These are phyloP conservation scores for Lyophyllum atratum DNA, from an alignment of 768 basidiomycete genomes.

Conservation along the genomic window DNA sequence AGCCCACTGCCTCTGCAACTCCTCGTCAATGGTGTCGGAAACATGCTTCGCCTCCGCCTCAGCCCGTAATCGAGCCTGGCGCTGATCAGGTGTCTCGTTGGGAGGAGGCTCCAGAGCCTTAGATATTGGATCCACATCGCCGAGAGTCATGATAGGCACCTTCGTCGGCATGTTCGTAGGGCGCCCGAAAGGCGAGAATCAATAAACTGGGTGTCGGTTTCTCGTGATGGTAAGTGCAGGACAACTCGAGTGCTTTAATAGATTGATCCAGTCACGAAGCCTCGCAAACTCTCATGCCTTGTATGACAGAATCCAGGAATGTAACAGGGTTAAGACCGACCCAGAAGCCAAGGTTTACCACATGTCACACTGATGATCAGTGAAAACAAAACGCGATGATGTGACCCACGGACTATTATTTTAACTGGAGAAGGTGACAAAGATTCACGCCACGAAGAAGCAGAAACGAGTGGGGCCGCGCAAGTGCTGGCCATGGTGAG, in stretches of 20 bases:
- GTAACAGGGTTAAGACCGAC: background rate
- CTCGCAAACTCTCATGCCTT: background rate
- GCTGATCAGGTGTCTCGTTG: conserved; percentile 49
- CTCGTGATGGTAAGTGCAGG: background rate
- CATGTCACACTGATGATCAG: background rate
- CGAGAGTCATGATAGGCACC: background rate
- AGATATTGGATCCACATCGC: conserved; percentile 50
- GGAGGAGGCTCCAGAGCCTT: conserved; percentile 51
- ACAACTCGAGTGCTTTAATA: background rate
- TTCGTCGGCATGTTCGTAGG: conserved; percentile 2
- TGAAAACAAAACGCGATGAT: background rate
- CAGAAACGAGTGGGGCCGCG: background rate
- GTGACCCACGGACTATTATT: background rate
- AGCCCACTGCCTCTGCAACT: conserved; percentile 50
- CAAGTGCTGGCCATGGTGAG: no score
- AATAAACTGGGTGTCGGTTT: background rate
- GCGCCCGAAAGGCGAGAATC: background rate
- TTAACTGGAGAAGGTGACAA: background rate
- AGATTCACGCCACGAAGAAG: background rate
- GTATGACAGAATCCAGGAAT: background rate
- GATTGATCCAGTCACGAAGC: background rate
- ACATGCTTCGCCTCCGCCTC: conserved; percentile 55
- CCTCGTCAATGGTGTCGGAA: conserved; percentile 67
- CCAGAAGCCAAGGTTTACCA: background rate
- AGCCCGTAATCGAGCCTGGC: conserved; percentile 42